Evolutionary conservation across 2,329 filamentous ascomycete genomes (phyloP).

Genomic region (Teratosphaeria nubilosa): DNA sequence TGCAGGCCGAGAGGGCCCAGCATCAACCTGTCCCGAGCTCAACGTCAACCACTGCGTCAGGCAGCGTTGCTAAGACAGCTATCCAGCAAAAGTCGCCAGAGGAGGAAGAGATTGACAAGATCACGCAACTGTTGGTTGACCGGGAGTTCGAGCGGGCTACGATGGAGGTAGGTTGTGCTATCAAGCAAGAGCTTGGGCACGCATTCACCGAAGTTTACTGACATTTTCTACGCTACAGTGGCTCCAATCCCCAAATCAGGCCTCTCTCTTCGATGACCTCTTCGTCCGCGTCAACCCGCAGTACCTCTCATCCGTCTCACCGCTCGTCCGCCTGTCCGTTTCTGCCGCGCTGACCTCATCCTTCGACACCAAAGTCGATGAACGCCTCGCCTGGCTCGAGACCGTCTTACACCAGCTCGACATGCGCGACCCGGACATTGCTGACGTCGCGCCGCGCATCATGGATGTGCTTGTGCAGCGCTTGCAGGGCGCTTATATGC

Average conservation of each 20-base stretch:
- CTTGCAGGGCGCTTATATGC: constrained; percentile 48
- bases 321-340: constrained; percentile 50
- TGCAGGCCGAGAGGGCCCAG: constrained; percentile 22
- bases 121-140: constrained; percentile 53
- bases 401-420: constrained; percentile 46
- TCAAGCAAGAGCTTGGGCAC: neutral
- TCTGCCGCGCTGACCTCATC: constrained; percentile 51
- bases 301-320: constrained; percentile 46
- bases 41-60: constrained; percentile 2
- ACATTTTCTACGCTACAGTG: constrained; percentile 36
- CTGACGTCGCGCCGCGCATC: constrained; percentile 47
- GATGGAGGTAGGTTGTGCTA: constrained; percentile 25
- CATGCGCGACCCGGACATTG: constrained; percentile 35
- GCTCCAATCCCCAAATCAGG: constrained; percentile 51
- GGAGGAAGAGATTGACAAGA: constrained; percentile 49
- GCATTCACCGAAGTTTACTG: neutral
- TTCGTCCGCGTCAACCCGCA: constrained; percentile 48
- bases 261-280: constrained; percentile 51
- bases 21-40: constrained; percentile 6
- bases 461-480: constrained; percentile 50
- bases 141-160: constrained; percentile 41
- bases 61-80: constrained; percentile 18
- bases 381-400: constrained; percentile 51
- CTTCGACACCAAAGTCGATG: constrained; percentile 41
- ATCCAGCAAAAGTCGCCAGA: constrained; percentile 36